These are phyloP conservation scores for Ramalina peruviana DNA, from an alignment of 495 filamentous ascomycete species.

Conservation along the genomic window DNA sequence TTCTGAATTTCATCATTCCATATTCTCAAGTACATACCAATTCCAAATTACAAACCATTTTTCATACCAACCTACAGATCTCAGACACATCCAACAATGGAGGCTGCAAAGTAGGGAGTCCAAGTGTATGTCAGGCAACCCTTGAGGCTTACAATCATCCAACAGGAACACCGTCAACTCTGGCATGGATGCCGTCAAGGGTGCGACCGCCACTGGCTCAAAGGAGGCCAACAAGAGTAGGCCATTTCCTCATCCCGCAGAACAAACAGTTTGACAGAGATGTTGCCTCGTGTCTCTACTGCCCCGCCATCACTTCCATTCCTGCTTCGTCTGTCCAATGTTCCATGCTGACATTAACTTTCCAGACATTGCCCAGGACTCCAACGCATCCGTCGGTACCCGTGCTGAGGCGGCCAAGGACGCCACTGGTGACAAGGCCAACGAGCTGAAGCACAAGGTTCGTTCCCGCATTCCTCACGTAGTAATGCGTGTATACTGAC, in stretches of 20 bases:
- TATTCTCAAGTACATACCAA: neutral
- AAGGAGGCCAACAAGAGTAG: conserved; percentile 51
- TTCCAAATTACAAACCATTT: neutral
- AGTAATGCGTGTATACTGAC: no score
- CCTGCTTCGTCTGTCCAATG: neutral
- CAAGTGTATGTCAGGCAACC: neutral
- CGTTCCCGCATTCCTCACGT: neutral
- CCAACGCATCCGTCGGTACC: conserved; percentile 31
- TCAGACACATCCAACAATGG: conserved; percentile 1
- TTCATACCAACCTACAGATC: neutral
- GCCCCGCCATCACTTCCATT: neutral
- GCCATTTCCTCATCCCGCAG: neutral
- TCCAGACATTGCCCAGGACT: conserved; percentile 42
- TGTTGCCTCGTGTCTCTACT: neutral
- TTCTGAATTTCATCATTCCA: neutral
- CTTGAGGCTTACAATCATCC: neutral
- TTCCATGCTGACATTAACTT: conserved; percentile 1
- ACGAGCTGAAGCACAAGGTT: conserved; percentile 34
- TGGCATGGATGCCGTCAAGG: conserved; percentile 43
- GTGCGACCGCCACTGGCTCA: conserved; percentile 28
- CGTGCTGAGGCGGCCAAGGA: conserved; percentile 40
- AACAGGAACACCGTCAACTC: conserved; percentile 40
- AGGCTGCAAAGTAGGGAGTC: conserved; percentile 3
- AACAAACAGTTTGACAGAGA: neutral
- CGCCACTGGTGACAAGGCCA: conserved; percentile 39